Base-by-base conservation (phyloP, 441 rosid species). In the Lepidium campestre region DNA sequence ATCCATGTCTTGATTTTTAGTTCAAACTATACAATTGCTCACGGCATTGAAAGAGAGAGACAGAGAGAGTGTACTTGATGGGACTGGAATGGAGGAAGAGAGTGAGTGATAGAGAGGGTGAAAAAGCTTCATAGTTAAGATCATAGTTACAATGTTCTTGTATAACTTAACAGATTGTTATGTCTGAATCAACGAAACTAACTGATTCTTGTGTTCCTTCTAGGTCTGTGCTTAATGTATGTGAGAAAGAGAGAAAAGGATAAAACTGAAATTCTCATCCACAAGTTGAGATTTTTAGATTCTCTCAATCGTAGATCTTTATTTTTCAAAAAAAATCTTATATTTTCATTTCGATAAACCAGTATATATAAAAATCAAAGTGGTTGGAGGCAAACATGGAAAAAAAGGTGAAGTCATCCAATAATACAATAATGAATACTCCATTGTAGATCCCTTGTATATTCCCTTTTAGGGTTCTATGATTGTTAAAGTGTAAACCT, bases 221-320 rank as follows among this genome's bases (percentile, higher is more conserved):
- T 3, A 65, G 13, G 72, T 52, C 71, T 45, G 77, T 31, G 40
- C 41, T 55, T 25, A 37, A 18, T 4, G 22, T 62, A 32, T 36
- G 69, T 73, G 29, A 31, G 29, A 2, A 22, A 9, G 36, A 49
- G 47, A n/a, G 11, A 44, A 73, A 31, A 27, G 54, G 89, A 85
- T 90, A 80, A 77, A 64, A 70, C 49, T 64, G 52, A 19, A 48
- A 74, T 80, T 85, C 54, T 48, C 78, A 77, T 78, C 91, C 97
- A 86, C 95, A 79, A n/a, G 67, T 66, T 3, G 7, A 3, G 65
- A 57, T 71, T 39, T 56, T 56, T 7, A 34, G 65, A 64, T 63
- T 62, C 64, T 63, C 44, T 10, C 23, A 14, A 29, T 29, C 34
- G 7, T 29, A 27, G 31, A 25, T 7, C 6, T 5, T 25, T 4